Evolutionary conservation across 2,329 filamentous ascomycete genomes (phyloP), one percentile per base, ranked within the genome.

Genomic region (Zarea fungicola): DNA sequence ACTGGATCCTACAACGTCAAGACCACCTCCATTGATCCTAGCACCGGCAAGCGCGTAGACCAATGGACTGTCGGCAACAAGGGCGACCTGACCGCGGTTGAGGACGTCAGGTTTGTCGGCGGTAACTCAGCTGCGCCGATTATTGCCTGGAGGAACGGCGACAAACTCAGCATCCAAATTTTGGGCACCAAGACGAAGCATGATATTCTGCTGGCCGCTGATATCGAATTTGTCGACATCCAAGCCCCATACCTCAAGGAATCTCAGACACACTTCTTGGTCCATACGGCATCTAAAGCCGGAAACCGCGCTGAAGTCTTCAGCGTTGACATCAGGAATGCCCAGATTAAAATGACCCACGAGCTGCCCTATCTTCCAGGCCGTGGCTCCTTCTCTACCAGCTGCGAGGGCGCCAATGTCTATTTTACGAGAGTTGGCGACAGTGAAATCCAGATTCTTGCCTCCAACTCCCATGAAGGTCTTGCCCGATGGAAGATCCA

Each of bases 221-320:
- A 71, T 16, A 72, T 77, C 4, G 63, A 71, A 14, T 64, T 67
- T 4, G 73, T 87, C 44, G 74, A 83, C 48, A 73, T 96, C 19
- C 88, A 95, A 61, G 87, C 87, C 1, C 85, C 89, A 14, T 82
- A 83, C 55, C 75, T 85, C 48, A 69, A 81, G 25, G 85, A 87
- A 60, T 85, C 87, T 4, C 75, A 83, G 39, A 76, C 89, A 31
- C 89, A 95, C 69, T 95, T 96, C 70, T 72, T 96, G 26, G 86
- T 96, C 5, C 87, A 96, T 57, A 89, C 82, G 58, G 77, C 84
- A 58, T 88, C 88, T 1, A 74, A 74, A 29, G 72, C 72, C 3
- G 82, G 82, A 16, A 87, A 91, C 62, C 89, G 87, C 73, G 92
- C 86, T 3, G 86, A 95, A 53, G 85, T 97, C 25, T 96, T 85